These are phyloP conservation scores for Penicillium hordei DNA, from an alignment of 2,329 filamentous ascomycete species.

Conservation along the genomic window DNA sequence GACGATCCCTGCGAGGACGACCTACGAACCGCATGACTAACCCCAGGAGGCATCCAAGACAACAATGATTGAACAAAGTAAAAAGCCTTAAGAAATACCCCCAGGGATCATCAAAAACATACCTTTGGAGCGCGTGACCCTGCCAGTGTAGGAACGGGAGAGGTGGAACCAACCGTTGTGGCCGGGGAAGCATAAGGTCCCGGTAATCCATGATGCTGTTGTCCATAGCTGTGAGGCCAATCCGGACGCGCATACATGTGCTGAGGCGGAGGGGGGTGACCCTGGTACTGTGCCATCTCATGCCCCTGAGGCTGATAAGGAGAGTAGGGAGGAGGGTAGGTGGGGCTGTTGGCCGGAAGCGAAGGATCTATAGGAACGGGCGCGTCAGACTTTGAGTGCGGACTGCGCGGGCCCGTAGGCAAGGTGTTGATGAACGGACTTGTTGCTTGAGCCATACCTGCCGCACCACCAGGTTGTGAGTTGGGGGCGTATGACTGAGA, in stretches of 20 bases:
- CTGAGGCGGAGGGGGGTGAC: conserved; percentile 48
- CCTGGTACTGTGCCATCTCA: conserved; percentile 75
- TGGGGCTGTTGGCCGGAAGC: conserved; percentile 89
- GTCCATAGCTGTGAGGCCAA: conserved; percentile 48
- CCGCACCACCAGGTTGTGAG: conserved; percentile 70
- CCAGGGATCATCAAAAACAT: conserved; percentile 47
- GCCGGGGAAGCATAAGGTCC: conserved; percentile 53
- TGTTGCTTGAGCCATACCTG: conserved; percentile 98
- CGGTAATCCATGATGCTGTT: conserved; percentile 50
- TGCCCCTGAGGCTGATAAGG: conserved; percentile 79
- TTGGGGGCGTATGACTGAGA: conserved; percentile 69
- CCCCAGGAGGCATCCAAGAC: conserved; percentile 31
- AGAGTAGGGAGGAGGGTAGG: conserved; percentile 83
- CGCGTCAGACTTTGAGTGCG: conserved; percentile 81
- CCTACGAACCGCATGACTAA: conserved; percentile 12
- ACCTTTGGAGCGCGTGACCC: conserved; percentile 63
- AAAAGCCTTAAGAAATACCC: conserved; percentile 32
- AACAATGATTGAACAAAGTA: conserved; percentile 28
- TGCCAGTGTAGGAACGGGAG: conserved; percentile 57
- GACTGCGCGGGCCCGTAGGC: conserved; percentile 51
- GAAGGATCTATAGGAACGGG: conserved; percentile 99
- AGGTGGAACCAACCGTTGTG: conserved; percentile 59
- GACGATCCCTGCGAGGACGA: conserved; percentile 19
- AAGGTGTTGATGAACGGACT: conserved; percentile 79
- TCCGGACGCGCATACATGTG: conserved; percentile 51